phyloP scores from a whole-genome alignment of 257 asterid genomes.

The Ilex asprella region DNA sequence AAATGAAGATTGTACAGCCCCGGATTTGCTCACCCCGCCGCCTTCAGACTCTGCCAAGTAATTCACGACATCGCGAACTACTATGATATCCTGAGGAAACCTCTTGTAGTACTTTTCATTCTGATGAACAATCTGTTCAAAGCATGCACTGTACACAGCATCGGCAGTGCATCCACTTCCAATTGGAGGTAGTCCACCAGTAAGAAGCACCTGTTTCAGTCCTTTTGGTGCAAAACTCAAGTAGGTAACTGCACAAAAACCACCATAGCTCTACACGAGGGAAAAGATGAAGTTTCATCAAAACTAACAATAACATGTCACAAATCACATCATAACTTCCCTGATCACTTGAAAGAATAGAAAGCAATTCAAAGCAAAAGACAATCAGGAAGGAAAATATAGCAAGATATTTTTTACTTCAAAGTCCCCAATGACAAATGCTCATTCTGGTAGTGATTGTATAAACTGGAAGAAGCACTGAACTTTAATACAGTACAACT shows the following conservation, averaged over 20 bases:
- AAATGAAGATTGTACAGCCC: neutral
- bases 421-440: neutral
- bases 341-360: neutral
- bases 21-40: constrained; percentile 74
- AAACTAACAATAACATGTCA: neutral
- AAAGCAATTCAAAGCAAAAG: neutral
- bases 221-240: constrained; percentile 95
- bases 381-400: neutral
- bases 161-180: constrained; percentile 78
- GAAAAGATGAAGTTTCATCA: neutral
- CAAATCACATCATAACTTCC: neutral
- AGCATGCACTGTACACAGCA: constrained; percentile 76
- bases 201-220: constrained; percentile 80
- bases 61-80: constrained; percentile 59
- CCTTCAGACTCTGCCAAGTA: constrained; percentile 73
- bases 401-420: neutral
- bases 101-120: constrained; percentile 73
- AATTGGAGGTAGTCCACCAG: constrained; percentile 93
- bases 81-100: constrained; percentile 73
- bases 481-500: neutral
- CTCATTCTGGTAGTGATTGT: neutral
- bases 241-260: constrained; percentile 91
- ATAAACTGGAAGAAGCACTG: neutral
- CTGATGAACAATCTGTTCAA: constrained; percentile 60
- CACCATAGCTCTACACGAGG: constrained; percentile 87